Evolutionary conservation across 768 basidiomycete genomes (phyloP), one percentile per base, ranked within the genome.

Genomic region (Saitozyma podzolica): DNA sequence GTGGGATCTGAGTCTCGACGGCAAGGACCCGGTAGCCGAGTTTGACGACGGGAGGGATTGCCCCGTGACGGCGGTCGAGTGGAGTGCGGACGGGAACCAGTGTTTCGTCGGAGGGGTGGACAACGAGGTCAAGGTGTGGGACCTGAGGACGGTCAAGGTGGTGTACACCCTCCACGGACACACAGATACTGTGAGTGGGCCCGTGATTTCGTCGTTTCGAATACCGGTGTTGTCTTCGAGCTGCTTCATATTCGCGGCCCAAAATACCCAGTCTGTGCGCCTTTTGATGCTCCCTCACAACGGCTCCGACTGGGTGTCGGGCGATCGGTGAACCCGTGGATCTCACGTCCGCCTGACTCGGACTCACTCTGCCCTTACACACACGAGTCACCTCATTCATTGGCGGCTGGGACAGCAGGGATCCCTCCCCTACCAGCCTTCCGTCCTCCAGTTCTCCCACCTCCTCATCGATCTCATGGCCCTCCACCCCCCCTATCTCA

Each of bases 61-160:
- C 74, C 94, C 96, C 0, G 90, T 92, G 40, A 99, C 95, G 13
- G 84, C 89, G 0, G 94, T 94, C 0, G 89, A 88, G 69, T 98
- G 90, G 93, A 89, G 89, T 77, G 86, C 86, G 17, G 96, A 99
- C 74, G 96, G 92, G 1, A 84, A 89, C 62, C 89, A 86, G 62
- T 84, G 96, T 41, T 99, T 91, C 68, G 85, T 91, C n/a, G 94
- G 89, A 6, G 92, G 90, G 13, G 80, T 98, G 72, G 95, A 99
- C 80, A 99, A 99, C 69, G 92, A 92, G 78, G 88, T 99, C 64
- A 93, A 97, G 77, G 93, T 95, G 73, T 93, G 89, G 77, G 95
- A 98, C 81, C 80, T 97, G 50, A 86, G 95, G 73, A 94, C 92
- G 80, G 82, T 86, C 62, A 86, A 88, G 63, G 84, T 92, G 70